Percentiles rank a stretch among this genome's conserved stretches.
These are phyloP conservation scores for Ceratopteris richardii DNA, from an alignment of 75 land plant genomes.

Conservation along the genomic window DNA sequence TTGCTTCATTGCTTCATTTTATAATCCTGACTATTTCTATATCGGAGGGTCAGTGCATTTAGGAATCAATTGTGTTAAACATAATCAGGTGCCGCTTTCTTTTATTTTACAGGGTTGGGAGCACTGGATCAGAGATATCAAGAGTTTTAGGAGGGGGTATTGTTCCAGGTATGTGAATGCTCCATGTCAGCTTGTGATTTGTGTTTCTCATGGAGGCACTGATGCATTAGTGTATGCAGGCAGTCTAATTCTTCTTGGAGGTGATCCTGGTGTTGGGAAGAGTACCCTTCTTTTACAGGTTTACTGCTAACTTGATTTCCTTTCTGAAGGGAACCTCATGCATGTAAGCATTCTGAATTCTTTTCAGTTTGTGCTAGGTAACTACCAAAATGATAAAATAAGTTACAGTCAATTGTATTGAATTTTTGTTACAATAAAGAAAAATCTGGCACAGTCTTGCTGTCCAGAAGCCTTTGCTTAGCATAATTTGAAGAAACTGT, in stretches of 20 bases:
- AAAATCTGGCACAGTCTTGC: too few relatives aligned
- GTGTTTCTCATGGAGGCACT: not conserved
- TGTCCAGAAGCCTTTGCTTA: too few relatives aligned
- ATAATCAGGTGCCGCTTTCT: too few relatives aligned
- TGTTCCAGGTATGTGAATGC: constrained; percentile 53
- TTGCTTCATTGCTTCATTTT: too few relatives aligned
- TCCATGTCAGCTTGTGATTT: not conserved
- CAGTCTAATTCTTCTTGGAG: constrained; percentile 78
- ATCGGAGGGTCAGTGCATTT: too few relatives aligned
- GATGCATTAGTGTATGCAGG: constrained; percentile 26
- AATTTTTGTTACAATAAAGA: too few relatives aligned
- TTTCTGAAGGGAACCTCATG: not conserved
- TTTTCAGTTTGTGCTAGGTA: too few relatives aligned
- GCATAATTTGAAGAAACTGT: too few relatives aligned
- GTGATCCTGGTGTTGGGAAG: constrained; percentile 98
- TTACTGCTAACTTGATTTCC: not conserved
- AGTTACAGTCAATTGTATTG: too few relatives aligned
- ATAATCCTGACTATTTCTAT: too few relatives aligned
- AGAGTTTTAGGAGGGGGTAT: constrained; percentile 93
- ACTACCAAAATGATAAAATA: too few relatives aligned
- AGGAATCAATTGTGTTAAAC: too few relatives aligned
- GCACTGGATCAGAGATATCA: constrained; percentile 67
- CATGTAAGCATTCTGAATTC: not conserved
- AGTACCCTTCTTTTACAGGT: constrained; percentile 94
- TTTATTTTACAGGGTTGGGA: constrained; percentile 45